Evolutionary conservation across 1,284 basidiomycete genomes (phyloP).

Genomic region (Exobasidium cylindrosporum): DNA sequence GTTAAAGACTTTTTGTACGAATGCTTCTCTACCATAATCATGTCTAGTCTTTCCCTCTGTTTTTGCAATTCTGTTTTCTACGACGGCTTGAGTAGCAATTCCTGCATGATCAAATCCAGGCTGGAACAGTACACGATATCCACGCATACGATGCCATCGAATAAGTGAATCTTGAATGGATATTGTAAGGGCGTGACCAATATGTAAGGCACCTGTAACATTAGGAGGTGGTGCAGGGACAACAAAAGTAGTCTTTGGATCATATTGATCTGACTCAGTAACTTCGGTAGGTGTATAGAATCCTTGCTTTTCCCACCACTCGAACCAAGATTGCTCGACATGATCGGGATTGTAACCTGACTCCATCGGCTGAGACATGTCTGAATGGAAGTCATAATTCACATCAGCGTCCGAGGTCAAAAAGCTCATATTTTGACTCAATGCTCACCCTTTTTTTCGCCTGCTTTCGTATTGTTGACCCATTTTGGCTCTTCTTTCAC

Average conservation of each 20-base stretch:
- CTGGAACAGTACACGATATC: conserved; percentile 82
- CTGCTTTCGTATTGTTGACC: conserved; percentile 46
- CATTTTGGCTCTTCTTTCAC: conserved; percentile 48
- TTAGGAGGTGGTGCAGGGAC: conserved; percentile 95
- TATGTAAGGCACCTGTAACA: conserved; percentile 93
- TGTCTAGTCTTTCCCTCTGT: conserved; percentile 78
- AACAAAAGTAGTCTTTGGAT: conserved; percentile 65
- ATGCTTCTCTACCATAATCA: conserved; percentile 88
- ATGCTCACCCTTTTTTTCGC: conserved; percentile 47
- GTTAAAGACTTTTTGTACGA: conserved; percentile 85
- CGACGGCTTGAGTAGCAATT: conserved; percentile 97
- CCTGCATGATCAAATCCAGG: conserved; percentile 99
- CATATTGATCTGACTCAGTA: conserved; percentile 47
- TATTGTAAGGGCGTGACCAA: conserved; percentile 90
- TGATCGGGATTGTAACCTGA: conserved; percentile 90
- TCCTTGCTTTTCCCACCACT: conserved; percentile 90
- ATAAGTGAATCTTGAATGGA: conserved; percentile 78
- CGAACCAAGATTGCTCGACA: conserved; percentile 95
- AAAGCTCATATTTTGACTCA: not conserved
- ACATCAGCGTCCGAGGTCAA: conserved; percentile 1
- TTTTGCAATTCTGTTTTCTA: conserved; percentile 89
- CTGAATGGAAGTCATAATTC: conserved; percentile 57
- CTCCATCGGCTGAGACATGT: conserved; percentile 82
- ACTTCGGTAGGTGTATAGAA: conserved; percentile 74
- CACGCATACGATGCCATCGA: conserved; percentile 68